Percentiles rank a stretch among this genome's conserved stretches.
Conservation (phyloP, 352 stramenopile genomes). For the Phytophthora nicotianae region DNA sequence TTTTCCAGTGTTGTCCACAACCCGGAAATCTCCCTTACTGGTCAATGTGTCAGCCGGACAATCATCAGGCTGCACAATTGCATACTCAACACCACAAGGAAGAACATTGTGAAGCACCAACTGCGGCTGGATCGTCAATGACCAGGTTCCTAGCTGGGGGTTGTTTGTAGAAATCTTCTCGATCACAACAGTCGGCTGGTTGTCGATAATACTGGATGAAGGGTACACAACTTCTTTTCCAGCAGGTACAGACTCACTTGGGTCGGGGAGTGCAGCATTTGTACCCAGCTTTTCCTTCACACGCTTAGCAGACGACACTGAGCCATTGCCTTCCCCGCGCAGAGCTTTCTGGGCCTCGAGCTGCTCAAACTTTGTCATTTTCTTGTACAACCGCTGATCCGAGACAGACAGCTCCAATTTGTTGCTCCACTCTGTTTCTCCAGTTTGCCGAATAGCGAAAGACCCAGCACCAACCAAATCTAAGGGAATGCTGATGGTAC, state of each 20-base stretch:
- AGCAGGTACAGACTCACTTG: conserved; percentile 44
- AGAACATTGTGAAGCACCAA: conserved; percentile 84
- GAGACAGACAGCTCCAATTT: conserved; percentile 66
- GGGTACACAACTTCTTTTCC: conserved; percentile 77
- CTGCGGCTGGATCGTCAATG: conserved; percentile 82
- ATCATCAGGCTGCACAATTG: conserved; percentile 78
- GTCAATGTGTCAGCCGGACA: conserved; percentile 69
- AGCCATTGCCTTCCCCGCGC: conserved; percentile 47
- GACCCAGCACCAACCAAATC: conserved; percentile 69
- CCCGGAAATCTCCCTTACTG: conserved; percentile 56
- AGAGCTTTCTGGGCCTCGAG: conserved; percentile 65
- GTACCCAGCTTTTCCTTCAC: conserved; percentile 76
- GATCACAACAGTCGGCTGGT: conserved; percentile 80
- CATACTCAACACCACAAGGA: conserved; percentile 83
- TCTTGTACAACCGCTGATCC: conserved; percentile 79
- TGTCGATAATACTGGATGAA: conserved; percentile 75
- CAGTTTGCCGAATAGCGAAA: conserved; percentile 86
- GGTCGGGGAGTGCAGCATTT: conserved; percentile 55
- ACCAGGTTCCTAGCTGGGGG: conserved; percentile 63
- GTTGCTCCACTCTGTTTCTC: conserved; percentile 89
- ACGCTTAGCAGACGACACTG: conserved; percentile 54
- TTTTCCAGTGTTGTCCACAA: conserved; percentile 39
- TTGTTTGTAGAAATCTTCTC: conserved; percentile 79
- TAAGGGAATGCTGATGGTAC: conserved; percentile 71
- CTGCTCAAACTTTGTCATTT: conserved; percentile 75